Base-by-base conservation (phyloP, 23 red algal genomes). In the Gracilaria vermiculophylla region DNA sequence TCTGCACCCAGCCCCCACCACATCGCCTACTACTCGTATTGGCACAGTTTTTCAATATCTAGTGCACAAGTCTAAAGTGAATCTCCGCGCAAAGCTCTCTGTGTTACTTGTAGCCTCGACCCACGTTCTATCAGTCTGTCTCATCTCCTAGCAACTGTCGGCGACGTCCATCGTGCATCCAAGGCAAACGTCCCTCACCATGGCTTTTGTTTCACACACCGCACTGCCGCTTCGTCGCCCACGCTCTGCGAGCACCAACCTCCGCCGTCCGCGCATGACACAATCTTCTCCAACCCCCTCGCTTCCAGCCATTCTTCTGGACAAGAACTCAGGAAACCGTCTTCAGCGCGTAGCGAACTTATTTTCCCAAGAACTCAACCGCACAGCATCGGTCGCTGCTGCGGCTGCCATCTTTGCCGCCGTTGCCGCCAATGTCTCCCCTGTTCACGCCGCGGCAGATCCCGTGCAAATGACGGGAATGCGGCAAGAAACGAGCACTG, bases 181-280 rank as follows among this genome's bases (percentile, higher is more conserved):
- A 61, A 61, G 11, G 52, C 52, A n/a, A n/a, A n/a, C 15, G 52
- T 54, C 52, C 15, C 52, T n/a, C 58, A 3, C 25, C 35, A 88
- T 88, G 84, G 84, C 77, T 52, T 89, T 83, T 55, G 92, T 94
- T 25, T 79, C 86, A 35, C 77, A 87, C 70, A 78, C 79, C 34
- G 92, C 57, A 9, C 12, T 85, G 32, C 79, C 78, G 11, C 80
- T 85, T 15, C 65, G 57, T 31, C 80, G 90, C 35, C 65, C 54
- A 29, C 62, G 62, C 29, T 17, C n/a, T 17, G 54, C 50, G 49
- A 62, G 24, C 47, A 32, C 15, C 69, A 76, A 57, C n/a, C 32
- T 47, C 51, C 57, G 34, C 40, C 44, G 61, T 24, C 49, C 90
- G n/a, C 31, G 43, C 47, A 84, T 93, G 78, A n/a, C 54, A 4